Percentiles rank a stretch among this genome's conserved stretches.
Evolutionary conservation across 257 asterid genomes (phyloP).

Genomic region (Lithospermum erythrorhizon): DNA sequence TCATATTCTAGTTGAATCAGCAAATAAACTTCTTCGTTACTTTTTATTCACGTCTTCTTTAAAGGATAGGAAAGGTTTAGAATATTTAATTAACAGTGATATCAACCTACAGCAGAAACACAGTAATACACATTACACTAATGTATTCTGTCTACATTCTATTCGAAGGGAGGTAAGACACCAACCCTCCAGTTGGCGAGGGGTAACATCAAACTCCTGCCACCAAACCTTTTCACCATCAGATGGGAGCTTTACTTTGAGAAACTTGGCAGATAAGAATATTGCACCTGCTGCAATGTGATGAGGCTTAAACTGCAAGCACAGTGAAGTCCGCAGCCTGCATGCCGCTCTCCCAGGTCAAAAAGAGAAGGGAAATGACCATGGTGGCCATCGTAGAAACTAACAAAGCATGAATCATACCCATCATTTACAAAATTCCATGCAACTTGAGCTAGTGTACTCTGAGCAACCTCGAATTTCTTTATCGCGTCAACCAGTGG

Average conservation of each 20-base stretch:
- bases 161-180: neutral
- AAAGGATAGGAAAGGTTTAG: too few relatives aligned
- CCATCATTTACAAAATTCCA: slow-evolving; percentile 85
- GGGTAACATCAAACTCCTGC: slow-evolving; percentile 98
- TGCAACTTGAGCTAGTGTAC: slow-evolving; percentile 67
- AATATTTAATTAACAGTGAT: too few relatives aligned
- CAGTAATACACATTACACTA: neutral
- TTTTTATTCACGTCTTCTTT: too few relatives aligned
- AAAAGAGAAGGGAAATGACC: slow-evolving; percentile 36
- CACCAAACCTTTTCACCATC: slow-evolving; percentile 97
- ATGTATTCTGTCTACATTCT: neutral
- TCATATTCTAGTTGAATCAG: neutral
- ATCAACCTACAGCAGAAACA: too few relatives aligned
- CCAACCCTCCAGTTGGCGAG: slow-evolving; percentile 40
- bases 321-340: slow-evolving; percentile 95
- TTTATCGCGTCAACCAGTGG: slow-evolving; percentile 73
- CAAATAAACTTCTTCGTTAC: too few relatives aligned
- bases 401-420: slow-evolving; percentile 20
- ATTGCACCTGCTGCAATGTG: slow-evolving; percentile 99
- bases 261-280: slow-evolving; percentile 95
- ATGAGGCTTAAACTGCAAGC: slow-evolving; percentile 98
- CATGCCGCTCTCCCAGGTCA: slow-evolving; percentile 55
- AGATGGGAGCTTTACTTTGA: slow-evolving; percentile 85
- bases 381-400: slow-evolving; percentile 21
- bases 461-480: slow-evolving; percentile 62